Base-by-base conservation (phyloP, 164 flowering plant species). In the Dillenia suffruticosa region DNA sequence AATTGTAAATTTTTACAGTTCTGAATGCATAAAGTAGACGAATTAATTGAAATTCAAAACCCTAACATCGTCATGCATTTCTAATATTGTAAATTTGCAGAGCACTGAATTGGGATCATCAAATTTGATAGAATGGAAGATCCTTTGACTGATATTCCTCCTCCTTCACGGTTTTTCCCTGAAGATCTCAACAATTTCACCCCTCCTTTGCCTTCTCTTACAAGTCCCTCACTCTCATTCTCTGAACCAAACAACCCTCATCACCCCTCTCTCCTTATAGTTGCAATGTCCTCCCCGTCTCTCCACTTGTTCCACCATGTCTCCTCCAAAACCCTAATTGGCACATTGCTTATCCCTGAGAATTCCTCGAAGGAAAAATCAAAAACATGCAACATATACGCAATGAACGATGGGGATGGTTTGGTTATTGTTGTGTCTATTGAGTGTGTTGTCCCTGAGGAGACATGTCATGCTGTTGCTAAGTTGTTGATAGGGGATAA, bases 111-210 rank as follows among this genome's bases (percentile, higher is more conserved):
- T 32, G 40, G 40, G 6, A 32, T 32, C 40, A 32, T 32, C 40
- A 32, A 32, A 32, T 32, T 32, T 32, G 40, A 32, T 32, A 4
- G 40, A 32, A 87, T 87, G 93, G 90, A 87, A 67, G 90, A 87
- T 70, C 81, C 80, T 14, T 54, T 87, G 64, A 85, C 93, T 8
- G 90, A 85, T 61, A 63, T 76, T 44, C 88, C 90, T 4, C 93
- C 90, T 40, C 88, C 93, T 46, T 87, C 93, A 51, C 76, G 93
- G 68, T 81, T 87, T 72, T 76, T 76, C 49, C 66, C 75, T 60
- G 94, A 88, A 65, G 97, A 90, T 51, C 88, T 90, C 15, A 84
- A 90, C 80, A 88, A 76, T 75, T 90, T 90, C 60, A 65, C 78
- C 8, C 70, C 87, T 56, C 84, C 86, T 54, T 68, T 81, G 13